phyloP scores from a whole-genome alignment of 352 stramenopile species.

The Thalassiosira exigua region DNA sequence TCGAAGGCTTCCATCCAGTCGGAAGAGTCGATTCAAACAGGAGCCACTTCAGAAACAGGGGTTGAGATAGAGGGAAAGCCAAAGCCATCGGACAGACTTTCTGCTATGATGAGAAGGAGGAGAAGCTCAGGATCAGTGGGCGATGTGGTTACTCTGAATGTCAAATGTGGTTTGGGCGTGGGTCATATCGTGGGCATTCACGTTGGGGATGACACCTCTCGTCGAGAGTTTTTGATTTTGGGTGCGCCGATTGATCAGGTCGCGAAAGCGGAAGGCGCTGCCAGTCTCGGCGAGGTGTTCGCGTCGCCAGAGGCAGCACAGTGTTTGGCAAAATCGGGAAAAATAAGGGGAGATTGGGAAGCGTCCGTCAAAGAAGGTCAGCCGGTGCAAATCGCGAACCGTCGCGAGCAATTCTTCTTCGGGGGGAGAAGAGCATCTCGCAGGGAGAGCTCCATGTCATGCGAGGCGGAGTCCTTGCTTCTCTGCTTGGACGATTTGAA shows the following conservation, averaged over 20 bases:
- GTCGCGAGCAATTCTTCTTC: slow-evolving; percentile 49
- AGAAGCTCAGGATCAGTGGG: no score
- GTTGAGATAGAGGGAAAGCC: no score
- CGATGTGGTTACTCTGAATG: slow-evolving; percentile 51
- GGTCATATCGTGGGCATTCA: slow-evolving; percentile 59
- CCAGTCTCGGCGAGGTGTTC: slow-evolving; percentile 50
- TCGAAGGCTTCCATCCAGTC: no score
- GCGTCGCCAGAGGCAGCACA: slow-evolving; percentile 28
- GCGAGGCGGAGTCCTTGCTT: slow-evolving; percentile 36
- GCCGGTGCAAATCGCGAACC: slow-evolving; percentile 1
- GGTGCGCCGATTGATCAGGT: slow-evolving; percentile 64
- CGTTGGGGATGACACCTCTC: slow-evolving; percentile 39
- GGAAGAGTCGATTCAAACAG: no score
- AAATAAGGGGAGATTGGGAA: slow-evolving; percentile 10
- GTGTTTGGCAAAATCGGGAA: slow-evolving; percentile 11
- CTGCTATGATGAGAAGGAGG: no score
- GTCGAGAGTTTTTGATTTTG: slow-evolving; percentile 60
- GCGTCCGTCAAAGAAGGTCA: not conserved
- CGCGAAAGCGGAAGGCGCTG: slow-evolving; percentile 31
- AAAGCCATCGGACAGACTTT: no score
- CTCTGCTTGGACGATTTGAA: slow-evolving; percentile 50
- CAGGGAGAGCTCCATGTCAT: slow-evolving; percentile 2
- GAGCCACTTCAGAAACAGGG: no score
- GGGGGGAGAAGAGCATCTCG: slow-evolving; percentile 10
- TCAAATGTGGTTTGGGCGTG: slow-evolving; percentile 61